Evolutionary conservation across 2,329 filamentous ascomycete species (phyloP), one percentile per base, ranked within the genome.

Genomic region (Fusarium sp.): DNA sequence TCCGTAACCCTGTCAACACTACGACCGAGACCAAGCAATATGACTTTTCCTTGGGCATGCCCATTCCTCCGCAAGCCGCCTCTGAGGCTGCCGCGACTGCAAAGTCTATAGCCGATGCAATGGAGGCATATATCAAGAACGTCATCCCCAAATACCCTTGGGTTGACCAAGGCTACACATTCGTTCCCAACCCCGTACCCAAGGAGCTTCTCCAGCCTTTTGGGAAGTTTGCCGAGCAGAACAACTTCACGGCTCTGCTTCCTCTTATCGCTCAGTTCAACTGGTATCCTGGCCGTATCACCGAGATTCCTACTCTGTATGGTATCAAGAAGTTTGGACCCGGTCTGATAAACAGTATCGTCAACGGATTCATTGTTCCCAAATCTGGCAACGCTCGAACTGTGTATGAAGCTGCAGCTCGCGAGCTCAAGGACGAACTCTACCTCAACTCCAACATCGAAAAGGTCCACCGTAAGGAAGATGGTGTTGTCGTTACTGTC

Each of bases 271-370:
- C 38, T 3, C 66, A 73, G 50, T 52, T 69, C 22, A 63, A 63
- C 58, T 70, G 70, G 72, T 73, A 74, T n/a, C 25, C 54, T 8
- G 72, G 72, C 1, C 57, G 68, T 25, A 66, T 71, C 16, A 51
- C 70, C 2, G 60, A 68, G 6, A 46, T 73, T 1, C 60, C 72
- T 1, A 20, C 72, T 11, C 43, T 74, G 0, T 74, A 74, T 8
- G 72, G 72, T 1, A 50, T 74, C 29, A 74, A 73, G 63, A 69
- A 49, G 6, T 63, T 74, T 8, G 72, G 72, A 0, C 60, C 72
- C 2, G 55, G 66, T 0, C 32, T 73, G 14, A 20, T 73, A 6
- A 47, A 60, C 27, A 63, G 69, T 18, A 12, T 71, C 1, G 40
- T 8, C 1, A 59, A 24, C 8, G 25, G 52, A 3, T 73, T 74